These are phyloP conservation scores for Hortiboletus rubellus DNA, from an alignment of 1,284 basidiomycete genomes.

Conservation along the genomic window DNA sequence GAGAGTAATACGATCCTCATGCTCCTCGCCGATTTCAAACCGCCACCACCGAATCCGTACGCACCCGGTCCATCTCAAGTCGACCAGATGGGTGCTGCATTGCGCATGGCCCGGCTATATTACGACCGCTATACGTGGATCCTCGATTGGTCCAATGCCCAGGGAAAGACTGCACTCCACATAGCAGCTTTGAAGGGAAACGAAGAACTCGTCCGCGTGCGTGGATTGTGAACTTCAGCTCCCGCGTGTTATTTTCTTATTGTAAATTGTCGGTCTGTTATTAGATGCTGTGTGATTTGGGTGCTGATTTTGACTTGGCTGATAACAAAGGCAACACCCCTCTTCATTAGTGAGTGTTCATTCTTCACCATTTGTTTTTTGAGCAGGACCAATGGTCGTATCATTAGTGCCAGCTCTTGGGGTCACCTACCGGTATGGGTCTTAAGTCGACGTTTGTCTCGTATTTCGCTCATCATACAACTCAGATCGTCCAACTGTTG, in stretches of 20 bases:
- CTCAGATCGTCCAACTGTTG: conserved; percentile 79
- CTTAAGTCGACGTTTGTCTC: conserved; percentile 7
- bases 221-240: conserved; percentile 30
- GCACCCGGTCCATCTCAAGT: conserved; percentile 47
- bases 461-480: conserved; percentile 13
- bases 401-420: conserved; percentile 77
- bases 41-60: conserved; percentile 50
- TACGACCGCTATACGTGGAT: conserved; percentile 81
- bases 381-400: conserved; percentile 6
- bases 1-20: conserved; percentile 91
- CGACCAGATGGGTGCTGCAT: conserved; percentile 65
- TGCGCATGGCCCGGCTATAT: conserved; percentile 80
- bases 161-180: conserved; percentile 89
- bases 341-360: conserved; percentile 77
- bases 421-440: conserved; percentile 67
- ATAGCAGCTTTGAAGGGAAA: conserved; percentile 87
- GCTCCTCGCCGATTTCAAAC: conserved; percentile 76
- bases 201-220: conserved; percentile 80
- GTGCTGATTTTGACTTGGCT: conserved; percentile 83
- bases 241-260: conserved; percentile 19
- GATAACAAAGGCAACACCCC: conserved; percentile 93
- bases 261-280: conserved; percentile 17
- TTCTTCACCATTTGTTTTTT: neutral
- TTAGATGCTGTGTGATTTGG: conserved; percentile 85
- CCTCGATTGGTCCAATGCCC: conserved; percentile 86